phyloP scores from a whole-genome alignment of 495 filamentous ascomycete genomes.

The Hypomontagnella submonticulosa region DNA sequence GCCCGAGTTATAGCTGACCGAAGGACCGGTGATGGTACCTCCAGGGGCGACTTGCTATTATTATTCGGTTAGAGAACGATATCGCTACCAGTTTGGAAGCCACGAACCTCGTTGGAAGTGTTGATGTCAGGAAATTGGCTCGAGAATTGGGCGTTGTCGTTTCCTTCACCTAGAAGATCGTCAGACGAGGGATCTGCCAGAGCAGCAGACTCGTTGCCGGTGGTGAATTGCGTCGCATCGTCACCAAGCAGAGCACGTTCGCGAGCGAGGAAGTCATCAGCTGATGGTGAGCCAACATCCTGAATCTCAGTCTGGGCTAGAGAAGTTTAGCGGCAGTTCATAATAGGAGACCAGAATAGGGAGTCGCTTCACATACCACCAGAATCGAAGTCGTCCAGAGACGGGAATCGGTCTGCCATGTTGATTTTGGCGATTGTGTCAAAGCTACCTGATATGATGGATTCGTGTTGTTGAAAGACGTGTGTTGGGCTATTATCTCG shows the following conservation, averaged over 20 bases:
- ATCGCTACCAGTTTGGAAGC: conserved; percentile 1
- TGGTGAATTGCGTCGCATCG: conserved; percentile 90
- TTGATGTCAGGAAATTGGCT: conserved; percentile 88
- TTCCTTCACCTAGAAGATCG: conserved; percentile 77
- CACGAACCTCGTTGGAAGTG: conserved; percentile 79
- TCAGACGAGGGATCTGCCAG: conserved; percentile 69
- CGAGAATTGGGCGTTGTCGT: conserved; percentile 78
- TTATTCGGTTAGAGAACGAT: conserved; percentile 26
- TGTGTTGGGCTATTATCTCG: background rate
- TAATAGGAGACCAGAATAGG: conserved; percentile 7
- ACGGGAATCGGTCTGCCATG: conserved; percentile 98
- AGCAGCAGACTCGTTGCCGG: conserved; percentile 74
- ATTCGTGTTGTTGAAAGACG: background rate
- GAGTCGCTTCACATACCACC: conserved; percentile 66
- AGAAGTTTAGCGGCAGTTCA: conserved; percentile 20
- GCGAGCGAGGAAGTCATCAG: conserved; percentile 86
- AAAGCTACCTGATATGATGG: background rate
- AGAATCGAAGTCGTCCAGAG: conserved; percentile 93
- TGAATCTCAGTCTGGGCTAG: conserved; percentile 60
- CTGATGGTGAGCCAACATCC: conserved; percentile 58
- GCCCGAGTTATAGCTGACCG: conserved; percentile 75
- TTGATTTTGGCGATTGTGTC: conserved; percentile 35
- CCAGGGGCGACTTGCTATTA: conserved; percentile 81
- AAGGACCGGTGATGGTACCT: conserved; percentile 85
- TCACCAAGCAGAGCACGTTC: conserved; percentile 91